Base-by-base conservation (phyloP, 2,329 filamentous ascomycete genomes). In the Rhexocercosporidium sp. region DNA sequence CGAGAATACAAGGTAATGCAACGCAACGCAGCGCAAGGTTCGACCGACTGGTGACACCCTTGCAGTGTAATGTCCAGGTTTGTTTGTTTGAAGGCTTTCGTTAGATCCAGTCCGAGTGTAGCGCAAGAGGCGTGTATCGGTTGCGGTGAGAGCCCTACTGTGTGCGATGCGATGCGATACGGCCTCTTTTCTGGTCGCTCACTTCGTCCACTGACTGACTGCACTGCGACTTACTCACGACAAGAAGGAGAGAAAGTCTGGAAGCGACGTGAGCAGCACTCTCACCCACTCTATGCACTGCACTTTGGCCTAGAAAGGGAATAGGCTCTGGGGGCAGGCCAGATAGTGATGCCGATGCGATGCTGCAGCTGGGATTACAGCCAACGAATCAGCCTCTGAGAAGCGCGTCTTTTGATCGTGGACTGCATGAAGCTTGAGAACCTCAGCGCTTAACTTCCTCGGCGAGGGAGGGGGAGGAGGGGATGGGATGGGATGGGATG, bases 391-490 rank as follows among this genome's bases (percentile, higher is more conserved):
- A 73, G 27, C 44, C 47, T 57, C 56, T 66, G 68, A 71, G 64
- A 64, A 72, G 73, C 73, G 74, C 73, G 68, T 73, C 73, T 75
- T 69, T 70, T 67, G 69, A 67, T 73, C 67, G 64, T 53, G 41
- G 68, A 69, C 65, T 71, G 71, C 72, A 73, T 70, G 69, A 65
- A 60, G 64, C 65, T 61, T 49, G 60, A 47, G 64, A 29, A 34
- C 41, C 44, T 66, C 67, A 61, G 67, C 69, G 72, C 72, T 70
- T 72, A 70, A 46, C 34, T 51, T 34, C 25, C 29, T 56, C 12
- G 39, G 25, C 51, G 20, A 34, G 56, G 20, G 57, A 31, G 20
- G 18, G 31, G 18, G 12, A 31, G 29, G 53, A 25, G 31, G n/a
- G 54, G 54, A 20, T 6, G 44, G 44, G 44, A 25, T 6, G 20